These are phyloP conservation scores for Talaromyces funiculosus DNA, from an alignment of 2,329 filamentous ascomycete genomes.

Conservation along the genomic window DNA sequence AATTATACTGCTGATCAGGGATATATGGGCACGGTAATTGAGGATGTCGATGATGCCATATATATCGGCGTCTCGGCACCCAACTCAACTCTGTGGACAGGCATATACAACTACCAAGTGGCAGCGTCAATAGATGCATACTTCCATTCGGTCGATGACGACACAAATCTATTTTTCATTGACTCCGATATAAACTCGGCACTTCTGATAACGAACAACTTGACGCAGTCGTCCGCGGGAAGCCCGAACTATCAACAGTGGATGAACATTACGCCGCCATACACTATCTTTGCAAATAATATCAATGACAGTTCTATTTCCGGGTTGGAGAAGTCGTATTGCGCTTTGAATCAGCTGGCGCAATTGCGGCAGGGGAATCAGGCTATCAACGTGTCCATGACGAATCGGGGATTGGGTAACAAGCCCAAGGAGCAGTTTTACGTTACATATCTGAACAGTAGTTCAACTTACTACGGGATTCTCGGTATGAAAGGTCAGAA, in stretches of 20 bases:
- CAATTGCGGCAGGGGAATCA: constrained; percentile 58
- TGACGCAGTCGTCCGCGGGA: constrained; percentile 47
- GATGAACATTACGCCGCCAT: constrained; percentile 60
- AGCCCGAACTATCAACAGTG: constrained; percentile 48
- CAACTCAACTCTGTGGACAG: constrained; percentile 56
- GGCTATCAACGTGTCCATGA: constrained; percentile 60
- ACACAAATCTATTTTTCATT: constrained; percentile 64
- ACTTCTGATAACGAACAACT: constrained; percentile 69
- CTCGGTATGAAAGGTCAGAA: constrained; percentile 58
- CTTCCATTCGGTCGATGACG: constrained; percentile 59
- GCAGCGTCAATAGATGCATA: constrained; percentile 74
- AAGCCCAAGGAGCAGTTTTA: constrained; percentile 85
- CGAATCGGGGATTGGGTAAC: constrained; percentile 58
- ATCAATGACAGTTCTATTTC: constrained; percentile 53
- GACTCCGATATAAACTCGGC: constrained; percentile 78
- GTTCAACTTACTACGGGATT: constrained; percentile 66
- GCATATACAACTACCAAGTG: constrained; percentile 72
- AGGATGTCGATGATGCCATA: constrained; percentile 56
- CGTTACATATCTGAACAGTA: constrained; percentile 66
- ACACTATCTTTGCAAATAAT: constrained; percentile 70
- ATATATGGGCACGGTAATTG: constrained; percentile 60
- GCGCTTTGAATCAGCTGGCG: constrained; percentile 65
- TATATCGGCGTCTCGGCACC: constrained; percentile 74
- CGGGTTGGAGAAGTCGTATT: constrained; percentile 75
- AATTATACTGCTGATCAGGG: constrained; percentile 58